A percentile compares a stretch with the other conserved stretches of the same genome.
phyloP scores from a whole-genome alignment of 2,329 filamentous ascomycete genomes.

The Epichloe elymi region DNA sequence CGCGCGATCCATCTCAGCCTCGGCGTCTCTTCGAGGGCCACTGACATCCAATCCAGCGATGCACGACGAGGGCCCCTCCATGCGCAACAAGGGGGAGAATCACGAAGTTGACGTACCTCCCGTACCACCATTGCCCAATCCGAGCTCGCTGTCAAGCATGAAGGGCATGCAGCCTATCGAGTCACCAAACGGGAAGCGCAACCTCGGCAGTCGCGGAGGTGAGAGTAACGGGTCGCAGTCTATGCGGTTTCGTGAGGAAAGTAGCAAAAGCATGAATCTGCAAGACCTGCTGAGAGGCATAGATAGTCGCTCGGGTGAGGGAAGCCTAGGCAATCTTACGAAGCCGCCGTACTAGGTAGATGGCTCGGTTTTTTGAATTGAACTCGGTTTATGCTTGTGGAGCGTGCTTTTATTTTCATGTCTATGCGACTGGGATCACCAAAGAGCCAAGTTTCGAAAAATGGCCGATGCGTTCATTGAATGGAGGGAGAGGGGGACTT shows the following conservation, averaged over 20 bases:
- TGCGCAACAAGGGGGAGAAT: constrained; percentile 4
- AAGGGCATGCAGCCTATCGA: constrained; percentile 10
- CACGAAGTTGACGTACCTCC: constrained; percentile 34
- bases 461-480: too few species aligned
- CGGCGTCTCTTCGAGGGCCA: constrained; percentile 23
- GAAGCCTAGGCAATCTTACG: constrained; percentile 30
- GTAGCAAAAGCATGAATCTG: constrained; percentile 28
- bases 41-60: constrained; percentile 30
- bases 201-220: constrained; percentile 28
- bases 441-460: too few species aligned
- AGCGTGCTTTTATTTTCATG: neutral
- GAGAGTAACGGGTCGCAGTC: constrained; percentile 25
- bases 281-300: constrained; percentile 37
- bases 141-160: constrained; percentile 18
- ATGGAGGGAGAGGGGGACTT: too few species aligned
- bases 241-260: constrained; percentile 20
- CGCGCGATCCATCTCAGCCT: constrained; percentile 21
- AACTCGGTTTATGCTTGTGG: neutral
- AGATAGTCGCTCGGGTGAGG: constrained; percentile 33
- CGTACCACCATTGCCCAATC: constrained; percentile 39
- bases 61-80: constrained; percentile 9
- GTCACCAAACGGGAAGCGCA: constrained; percentile 13
- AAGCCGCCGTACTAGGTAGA: constrained; percentile 34
- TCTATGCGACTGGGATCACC: neutral
- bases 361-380: neutral